These are phyloP conservation scores for Fraxinus ornus DNA, from an alignment of 305 asterid genomes.

Conservation along the genomic window DNA sequence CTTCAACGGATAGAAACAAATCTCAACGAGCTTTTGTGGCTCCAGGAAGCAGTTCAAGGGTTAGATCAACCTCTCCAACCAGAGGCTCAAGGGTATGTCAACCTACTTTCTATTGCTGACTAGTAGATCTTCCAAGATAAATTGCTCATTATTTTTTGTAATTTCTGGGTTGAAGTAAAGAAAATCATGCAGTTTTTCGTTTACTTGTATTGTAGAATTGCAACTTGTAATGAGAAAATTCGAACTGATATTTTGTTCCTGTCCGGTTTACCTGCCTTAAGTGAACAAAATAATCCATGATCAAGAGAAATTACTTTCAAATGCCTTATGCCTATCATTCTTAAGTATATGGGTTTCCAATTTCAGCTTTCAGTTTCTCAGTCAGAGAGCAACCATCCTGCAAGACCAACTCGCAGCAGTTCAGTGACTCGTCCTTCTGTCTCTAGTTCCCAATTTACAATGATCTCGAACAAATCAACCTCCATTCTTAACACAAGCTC, in stretches of 20 bases:
- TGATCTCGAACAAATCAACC: slow-evolving; percentile 67
- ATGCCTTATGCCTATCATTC: neutral
- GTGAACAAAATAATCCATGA: neutral
- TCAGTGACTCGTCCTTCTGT: slow-evolving; percentile 82
- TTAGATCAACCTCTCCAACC: slow-evolving; percentile 67
- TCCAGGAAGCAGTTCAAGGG: slow-evolving; percentile 62
- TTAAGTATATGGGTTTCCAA: neutral
- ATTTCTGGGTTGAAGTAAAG: neutral
- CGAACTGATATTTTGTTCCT: neutral
- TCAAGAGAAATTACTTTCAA: neutral
- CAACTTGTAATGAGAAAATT: slow-evolving; percentile 1
- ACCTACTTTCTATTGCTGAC: slow-evolving; percentile 12
- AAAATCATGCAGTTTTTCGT: neutral
- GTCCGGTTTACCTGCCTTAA: slow-evolving; percentile 7
- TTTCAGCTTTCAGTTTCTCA: slow-evolving; percentile 90
- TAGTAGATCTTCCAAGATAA: slow-evolving; percentile 7
- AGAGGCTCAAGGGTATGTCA: slow-evolving; percentile 86
- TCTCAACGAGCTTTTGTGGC: slow-evolving; percentile 52
- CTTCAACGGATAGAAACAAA: slow-evolving; percentile 65
- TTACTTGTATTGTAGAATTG: neutral
- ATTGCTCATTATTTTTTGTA: slow-evolving; percentile 20
- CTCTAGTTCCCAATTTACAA: slow-evolving; percentile 65
- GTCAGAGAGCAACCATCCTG: slow-evolving; percentile 70
- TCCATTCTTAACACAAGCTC: slow-evolving; percentile 90
- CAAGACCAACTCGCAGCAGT: slow-evolving; percentile 72